These are phyloP conservation scores for Picea abies DNA, from an alignment of 83 land plant species.

Conservation along the genomic window DNA sequence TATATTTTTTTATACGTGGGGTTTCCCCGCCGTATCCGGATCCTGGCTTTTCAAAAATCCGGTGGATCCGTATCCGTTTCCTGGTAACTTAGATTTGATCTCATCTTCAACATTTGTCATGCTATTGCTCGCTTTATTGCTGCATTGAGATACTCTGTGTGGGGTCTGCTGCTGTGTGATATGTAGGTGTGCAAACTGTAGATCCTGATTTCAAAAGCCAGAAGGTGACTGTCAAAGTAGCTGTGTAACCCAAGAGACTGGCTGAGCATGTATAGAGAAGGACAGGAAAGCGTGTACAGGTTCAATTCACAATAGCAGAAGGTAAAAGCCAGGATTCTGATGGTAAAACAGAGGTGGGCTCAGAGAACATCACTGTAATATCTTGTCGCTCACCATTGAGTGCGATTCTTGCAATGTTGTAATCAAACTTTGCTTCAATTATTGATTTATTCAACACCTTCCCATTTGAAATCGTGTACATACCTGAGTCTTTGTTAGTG, in stretches of 20 bases:
- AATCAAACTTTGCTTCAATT: too few species aligned
- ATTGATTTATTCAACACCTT: too few species aligned
- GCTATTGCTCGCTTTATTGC: neutral
- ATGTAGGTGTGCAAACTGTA: slow-evolving; percentile 44
- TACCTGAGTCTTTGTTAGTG: too few species aligned
- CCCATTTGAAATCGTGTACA: too few species aligned
- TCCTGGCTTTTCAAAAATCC: too few species aligned
- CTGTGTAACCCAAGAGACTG: slow-evolving; percentile 40
- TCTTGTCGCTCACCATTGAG: too few species aligned
- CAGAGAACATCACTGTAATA: slow-evolving; percentile 1
- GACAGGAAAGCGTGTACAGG: slow-evolving; percentile 38
- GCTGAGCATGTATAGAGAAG: slow-evolving; percentile 37
- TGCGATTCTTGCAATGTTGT: too few species aligned
- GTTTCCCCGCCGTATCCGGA: too few species aligned
- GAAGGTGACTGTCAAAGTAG: slow-evolving; percentile 41
- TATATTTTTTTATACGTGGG: too few species aligned
- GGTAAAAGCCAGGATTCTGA: slow-evolving; percentile 4
- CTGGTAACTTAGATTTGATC: too few species aligned
- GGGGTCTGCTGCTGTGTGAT: neutral
- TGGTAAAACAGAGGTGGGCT: neutral
- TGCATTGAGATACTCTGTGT: neutral
- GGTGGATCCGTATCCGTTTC: too few species aligned
- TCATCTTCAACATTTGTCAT: neutral
- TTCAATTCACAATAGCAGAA: slow-evolving; percentile 18
- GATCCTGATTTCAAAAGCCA: slow-evolving; percentile 35